These are phyloP conservation scores for Sclerotinia nivalis DNA, from an alignment of 2,329 filamentous ascomycete genomes.

Conservation along the genomic window DNA sequence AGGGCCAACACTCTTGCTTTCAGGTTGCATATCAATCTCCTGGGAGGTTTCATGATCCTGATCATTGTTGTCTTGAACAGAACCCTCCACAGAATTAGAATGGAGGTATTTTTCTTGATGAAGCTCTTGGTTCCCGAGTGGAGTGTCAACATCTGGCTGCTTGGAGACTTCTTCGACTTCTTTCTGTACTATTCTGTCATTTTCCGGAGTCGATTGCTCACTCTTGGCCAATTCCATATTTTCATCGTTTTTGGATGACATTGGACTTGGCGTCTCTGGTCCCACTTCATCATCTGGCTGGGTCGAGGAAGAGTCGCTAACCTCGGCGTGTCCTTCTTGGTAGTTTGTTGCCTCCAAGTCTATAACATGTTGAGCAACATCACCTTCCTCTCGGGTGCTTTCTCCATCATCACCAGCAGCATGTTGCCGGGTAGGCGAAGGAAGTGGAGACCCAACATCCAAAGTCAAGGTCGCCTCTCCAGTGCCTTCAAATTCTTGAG, in stretches of 20 bases:
- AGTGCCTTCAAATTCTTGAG: conserved; percentile 2
- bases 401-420: not conserved
- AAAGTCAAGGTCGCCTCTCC: conserved; percentile 9
- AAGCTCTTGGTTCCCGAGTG: not conserved
- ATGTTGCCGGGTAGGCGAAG: not conserved
- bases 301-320: not conserved
- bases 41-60: not conserved
- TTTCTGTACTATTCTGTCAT: not conserved
- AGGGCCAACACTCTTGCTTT: not conserved
- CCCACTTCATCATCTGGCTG: not conserved
- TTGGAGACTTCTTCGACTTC: not conserved
- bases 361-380: not conserved
- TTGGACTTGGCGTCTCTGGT: not conserved
- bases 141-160: not conserved
- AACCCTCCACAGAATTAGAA: not conserved
- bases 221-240: not conserved
- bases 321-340: not conserved
- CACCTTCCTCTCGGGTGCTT: not conserved
- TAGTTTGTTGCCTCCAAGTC: not conserved
- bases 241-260: not conserved
- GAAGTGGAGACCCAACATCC: conserved; percentile 11
- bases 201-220: not conserved
- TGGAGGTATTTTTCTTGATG: not conserved
- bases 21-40: not conserved
- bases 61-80: not conserved